Evolutionary conservation across 2,329 filamentous ascomycete genomes (phyloP), one percentile per base, ranked within the genome.

Genomic region (Fusarium chlamydosporum): DNA sequence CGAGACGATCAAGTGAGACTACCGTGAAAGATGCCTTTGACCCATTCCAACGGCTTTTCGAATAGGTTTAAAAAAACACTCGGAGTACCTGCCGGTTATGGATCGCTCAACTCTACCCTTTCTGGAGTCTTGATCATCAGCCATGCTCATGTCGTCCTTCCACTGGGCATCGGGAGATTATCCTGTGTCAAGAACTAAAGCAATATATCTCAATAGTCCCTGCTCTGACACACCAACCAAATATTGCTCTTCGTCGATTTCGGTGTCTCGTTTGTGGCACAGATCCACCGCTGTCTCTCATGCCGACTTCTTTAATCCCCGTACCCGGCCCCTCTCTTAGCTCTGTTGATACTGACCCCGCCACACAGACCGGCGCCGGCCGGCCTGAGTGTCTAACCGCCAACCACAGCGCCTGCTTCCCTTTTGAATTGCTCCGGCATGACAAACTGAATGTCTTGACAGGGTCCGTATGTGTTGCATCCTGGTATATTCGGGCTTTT

Each of bases 231-330:
- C 48, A 46, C 45, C 43, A 65, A 38, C 53, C 46, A 65, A 38
- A 41, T 41, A 65, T 41, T 18, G 26, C 41, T 29, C 53, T 38
- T 40, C 38, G 38, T 43, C 16, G 47, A 50, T 57, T 27, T 38
- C 47, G 40, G 33, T 55, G 53, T 33, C 38, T 55, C 47, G 45
- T 45, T 62, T 37, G 71, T 72, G 51, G 48, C 64, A 67, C 67
- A 61, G 61, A 46, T 72, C 68, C 71, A 73, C 65, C 57, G 50
- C 33, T 67, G 63, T 73, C 63, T 72, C 61, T 62, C 57, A 42
- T 54, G 53, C 64, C 55, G 50, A 60, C 58, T 56, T 66, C 53
- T 53, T 40, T n/a, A 58, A 59, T 43, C 51, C 27, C 61, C 35
- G 48, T 48, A 43, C 40, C 51, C 27, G 23, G 38, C 63, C 59